Conservation (phyloP, 1,284 basidiomycete species). For the Ceratobasidium sp. region DNA sequence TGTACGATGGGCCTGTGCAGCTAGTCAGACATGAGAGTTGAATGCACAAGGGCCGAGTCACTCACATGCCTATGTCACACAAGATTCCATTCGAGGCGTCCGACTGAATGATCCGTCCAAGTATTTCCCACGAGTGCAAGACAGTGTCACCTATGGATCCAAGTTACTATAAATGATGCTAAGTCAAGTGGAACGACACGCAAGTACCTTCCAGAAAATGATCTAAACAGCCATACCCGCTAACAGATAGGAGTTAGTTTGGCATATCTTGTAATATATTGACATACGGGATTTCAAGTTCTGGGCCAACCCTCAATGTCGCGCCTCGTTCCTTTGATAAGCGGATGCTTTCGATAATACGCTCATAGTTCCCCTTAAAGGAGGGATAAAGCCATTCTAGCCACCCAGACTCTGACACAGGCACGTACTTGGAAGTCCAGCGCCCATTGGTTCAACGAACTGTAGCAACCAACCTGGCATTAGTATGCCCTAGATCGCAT, state of each 20-base stretch:
- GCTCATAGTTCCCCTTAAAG: conserved; percentile 84
- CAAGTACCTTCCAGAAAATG: conserved; percentile 87
- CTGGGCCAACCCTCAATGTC: conserved; percentile 94
- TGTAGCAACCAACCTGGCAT: conserved; percentile 51
- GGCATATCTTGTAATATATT: background rate
- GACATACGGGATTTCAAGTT: conserved; percentile 94
- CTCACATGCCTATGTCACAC: conserved; percentile 94
- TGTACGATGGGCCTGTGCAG: conserved; percentile 86
- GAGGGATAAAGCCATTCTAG: background rate
- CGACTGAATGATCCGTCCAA: conserved; percentile 84
- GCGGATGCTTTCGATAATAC: conserved; percentile 89
- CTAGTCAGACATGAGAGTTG: background rate
- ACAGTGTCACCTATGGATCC: conserved; percentile 80
- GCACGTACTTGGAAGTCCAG: conserved; percentile 84
- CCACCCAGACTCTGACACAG: background rate
- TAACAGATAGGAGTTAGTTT: conserved; percentile 51
- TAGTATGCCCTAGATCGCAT: background rate
- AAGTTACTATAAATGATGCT: background rate
- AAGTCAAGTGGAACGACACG: background rate
- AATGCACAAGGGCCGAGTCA: conserved; percentile 48
- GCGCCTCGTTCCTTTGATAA: conserved; percentile 92
- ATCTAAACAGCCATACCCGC: conserved; percentile 94
- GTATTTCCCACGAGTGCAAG: conserved; percentile 96
- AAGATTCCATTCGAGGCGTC: conserved; percentile 82
- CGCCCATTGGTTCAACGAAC: conserved; percentile 96